Conservation (phyloP, 306 rosid species). For the Adenanthera pavonina region DNA sequence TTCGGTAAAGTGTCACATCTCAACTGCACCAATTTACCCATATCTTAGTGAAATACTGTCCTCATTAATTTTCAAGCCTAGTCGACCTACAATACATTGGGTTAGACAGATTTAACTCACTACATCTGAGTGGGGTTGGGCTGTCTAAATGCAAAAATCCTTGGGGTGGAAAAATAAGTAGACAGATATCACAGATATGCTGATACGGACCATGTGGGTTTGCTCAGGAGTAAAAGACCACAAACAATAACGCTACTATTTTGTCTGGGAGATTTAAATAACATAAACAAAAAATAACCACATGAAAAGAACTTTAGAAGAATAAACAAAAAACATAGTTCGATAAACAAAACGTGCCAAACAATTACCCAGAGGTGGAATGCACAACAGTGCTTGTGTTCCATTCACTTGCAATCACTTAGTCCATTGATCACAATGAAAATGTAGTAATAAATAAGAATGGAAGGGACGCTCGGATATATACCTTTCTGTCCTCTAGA, state of each 20-base stretch:
- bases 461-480: slow-evolving; percentile 26
- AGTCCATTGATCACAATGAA: slow-evolving; percentile 18
- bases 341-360: not conserved
- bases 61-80: slow-evolving; percentile 2
- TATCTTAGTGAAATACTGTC: no score
- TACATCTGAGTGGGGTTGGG: not conserved
- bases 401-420: not conserved
- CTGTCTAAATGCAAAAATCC: not conserved
- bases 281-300: not conserved
- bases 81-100: not conserved
- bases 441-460: slow-evolving; percentile 26
- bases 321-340: not conserved
- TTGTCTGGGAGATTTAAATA: slow-evolving; percentile 18
- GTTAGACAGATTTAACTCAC: not conserved
- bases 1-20: no score
- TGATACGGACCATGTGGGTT: not conserved
- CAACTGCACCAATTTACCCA: no score
- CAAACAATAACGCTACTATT: no score
- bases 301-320: not conserved
- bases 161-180: not conserved
- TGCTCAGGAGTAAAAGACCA: no score
- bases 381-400: not conserved
- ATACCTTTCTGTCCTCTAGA: slow-evolving; percentile 88
- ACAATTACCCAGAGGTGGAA: not conserved
- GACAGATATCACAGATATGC: not conserved